These are phyloP conservation scores for Antitrichia curtipendula DNA, from an alignment of 225 moss, liverwort and hornwort genomes.

Conservation along the genomic window DNA sequence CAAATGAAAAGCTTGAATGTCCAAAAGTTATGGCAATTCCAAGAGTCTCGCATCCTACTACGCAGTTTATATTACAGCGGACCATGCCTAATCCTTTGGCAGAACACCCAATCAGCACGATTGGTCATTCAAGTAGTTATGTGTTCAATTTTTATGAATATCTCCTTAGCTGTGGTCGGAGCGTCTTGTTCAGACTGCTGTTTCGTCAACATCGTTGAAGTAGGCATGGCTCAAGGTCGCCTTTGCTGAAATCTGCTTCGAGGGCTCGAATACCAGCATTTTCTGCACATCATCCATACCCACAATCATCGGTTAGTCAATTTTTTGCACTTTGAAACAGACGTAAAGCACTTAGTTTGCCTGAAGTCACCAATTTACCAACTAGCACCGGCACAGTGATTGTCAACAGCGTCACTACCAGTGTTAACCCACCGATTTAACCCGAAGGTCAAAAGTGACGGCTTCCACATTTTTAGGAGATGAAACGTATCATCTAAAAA, in stretches of 20 bases:
- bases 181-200: neutral
- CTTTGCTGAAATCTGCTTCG: slow-evolving; percentile 41
- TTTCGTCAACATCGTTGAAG: slow-evolving; percentile 33
- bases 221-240: slow-evolving; percentile 31
- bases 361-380: too few species aligned
- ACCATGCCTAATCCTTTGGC: neutral
- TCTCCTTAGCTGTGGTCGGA: neutral
- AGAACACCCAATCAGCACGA: slow-evolving; percentile 30
- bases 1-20: neutral
- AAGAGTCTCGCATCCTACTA: neutral
- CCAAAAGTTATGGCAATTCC: neutral
- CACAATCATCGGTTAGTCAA: too few species aligned
- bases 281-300: neutral
- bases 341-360: accelerated
- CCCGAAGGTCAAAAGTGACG: too few species aligned
- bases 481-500: too few species aligned
- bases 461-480: neutral
- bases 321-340: neutral
- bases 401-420: neutral
- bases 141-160: neutral
- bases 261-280: slow-evolving; percentile 40
- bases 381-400: neutral
- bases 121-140: neutral
- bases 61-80: neutral
- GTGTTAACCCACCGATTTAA: too few species aligned